phyloP scores from a whole-genome alignment of 257 asterid genomes.

The Scutellaria galericulata region DNA sequence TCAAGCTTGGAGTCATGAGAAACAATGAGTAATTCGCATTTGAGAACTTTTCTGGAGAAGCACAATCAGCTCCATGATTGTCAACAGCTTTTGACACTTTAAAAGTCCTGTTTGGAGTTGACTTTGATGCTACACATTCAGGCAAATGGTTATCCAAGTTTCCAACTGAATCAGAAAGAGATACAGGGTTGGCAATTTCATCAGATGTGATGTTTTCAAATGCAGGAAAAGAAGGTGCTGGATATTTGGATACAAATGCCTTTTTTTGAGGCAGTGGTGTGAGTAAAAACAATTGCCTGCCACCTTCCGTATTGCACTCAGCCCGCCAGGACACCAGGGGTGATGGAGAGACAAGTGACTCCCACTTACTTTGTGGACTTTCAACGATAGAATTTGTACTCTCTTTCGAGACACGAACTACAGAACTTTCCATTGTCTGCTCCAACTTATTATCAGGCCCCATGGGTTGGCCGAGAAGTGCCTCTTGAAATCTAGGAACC shows the following conservation, averaged over 20 bases:
- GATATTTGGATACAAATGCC: slow-evolving; percentile 45
- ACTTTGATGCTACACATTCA: slow-evolving; percentile 37
- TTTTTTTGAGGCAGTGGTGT: slow-evolving; percentile 78
- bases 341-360: slow-evolving; percentile 82
- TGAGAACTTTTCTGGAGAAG: slow-evolving; percentile 51
- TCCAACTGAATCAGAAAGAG: slow-evolving; percentile 31
- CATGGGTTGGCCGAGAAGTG: slow-evolving; percentile 41
- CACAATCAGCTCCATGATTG: slow-evolving; percentile 37
- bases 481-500: slow-evolving; percentile 70
- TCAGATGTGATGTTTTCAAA: slow-evolving; percentile 37
- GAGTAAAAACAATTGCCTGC: slow-evolving; percentile 84
- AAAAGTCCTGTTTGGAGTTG: slow-evolving; percentile 41
- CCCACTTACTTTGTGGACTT: slow-evolving; percentile 74
- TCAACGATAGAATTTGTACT: slow-evolving; percentile 34
- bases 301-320: slow-evolving; percentile 62
- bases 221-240: slow-evolving; percentile 39
- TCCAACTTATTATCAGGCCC: slow-evolving; percentile 42
- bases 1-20: slow-evolving; percentile 79
- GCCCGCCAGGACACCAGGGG: slow-evolving; percentile 96
- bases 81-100: slow-evolving; percentile 34
- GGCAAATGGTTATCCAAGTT: slow-evolving; percentile 38
- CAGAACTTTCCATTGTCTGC: slow-evolving; percentile 42
- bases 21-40: slow-evolving; percentile 44
- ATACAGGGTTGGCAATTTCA: slow-evolving; percentile 30
- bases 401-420: slow-evolving; percentile 34